These are phyloP conservation scores for Penicillium salamii DNA, from an alignment of 495 filamentous ascomycete species.

Conservation along the genomic window DNA sequence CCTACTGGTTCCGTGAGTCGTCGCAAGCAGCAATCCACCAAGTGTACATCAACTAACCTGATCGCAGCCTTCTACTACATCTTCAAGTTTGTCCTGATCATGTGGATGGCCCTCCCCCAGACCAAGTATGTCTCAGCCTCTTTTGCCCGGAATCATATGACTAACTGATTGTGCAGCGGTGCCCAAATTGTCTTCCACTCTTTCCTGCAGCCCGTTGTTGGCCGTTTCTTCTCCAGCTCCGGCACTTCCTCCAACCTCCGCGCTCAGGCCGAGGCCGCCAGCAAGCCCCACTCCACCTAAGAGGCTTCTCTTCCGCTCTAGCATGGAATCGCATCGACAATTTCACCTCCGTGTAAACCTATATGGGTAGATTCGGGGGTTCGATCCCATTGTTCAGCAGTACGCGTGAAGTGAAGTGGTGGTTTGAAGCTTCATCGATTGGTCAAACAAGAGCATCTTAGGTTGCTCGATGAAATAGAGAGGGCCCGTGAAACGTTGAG, in stretches of 20 bases:
- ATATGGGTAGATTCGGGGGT: conserved; percentile 10
- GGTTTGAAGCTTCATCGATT: conserved; percentile 9
- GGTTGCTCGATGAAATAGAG: conserved; percentile 7
- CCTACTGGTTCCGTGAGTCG: conserved; percentile 92
- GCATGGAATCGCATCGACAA: conserved; percentile 22
- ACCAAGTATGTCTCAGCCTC: conserved; percentile 69
- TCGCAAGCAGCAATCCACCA: not conserved
- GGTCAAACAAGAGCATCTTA: conserved; percentile 1
- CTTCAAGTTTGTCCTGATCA: conserved; percentile 95
- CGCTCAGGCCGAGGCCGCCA: conserved; percentile 78
- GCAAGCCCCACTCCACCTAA: conserved; percentile 46
- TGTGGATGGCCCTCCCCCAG: conserved; percentile 96
- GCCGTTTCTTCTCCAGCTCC: conserved; percentile 78
- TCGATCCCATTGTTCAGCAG: conserved; percentile 13
- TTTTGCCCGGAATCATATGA: not conserved
- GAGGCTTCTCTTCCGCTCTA: not conserved
- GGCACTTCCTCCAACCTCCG: conserved; percentile 87
- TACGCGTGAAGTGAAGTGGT: conserved; percentile 9
- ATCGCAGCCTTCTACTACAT: conserved; percentile 90
- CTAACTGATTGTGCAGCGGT: conserved; percentile 58
- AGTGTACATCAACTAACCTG: conserved; percentile 7
- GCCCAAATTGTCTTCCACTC: conserved; percentile 96
- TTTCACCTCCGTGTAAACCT: conserved; percentile 7
- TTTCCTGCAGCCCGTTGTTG: conserved; percentile 85
- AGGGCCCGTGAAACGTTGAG: conserved; percentile 1